Conservation (phyloP, 192 early-diverging fungal species). For the Coemansia sp. region DNA sequence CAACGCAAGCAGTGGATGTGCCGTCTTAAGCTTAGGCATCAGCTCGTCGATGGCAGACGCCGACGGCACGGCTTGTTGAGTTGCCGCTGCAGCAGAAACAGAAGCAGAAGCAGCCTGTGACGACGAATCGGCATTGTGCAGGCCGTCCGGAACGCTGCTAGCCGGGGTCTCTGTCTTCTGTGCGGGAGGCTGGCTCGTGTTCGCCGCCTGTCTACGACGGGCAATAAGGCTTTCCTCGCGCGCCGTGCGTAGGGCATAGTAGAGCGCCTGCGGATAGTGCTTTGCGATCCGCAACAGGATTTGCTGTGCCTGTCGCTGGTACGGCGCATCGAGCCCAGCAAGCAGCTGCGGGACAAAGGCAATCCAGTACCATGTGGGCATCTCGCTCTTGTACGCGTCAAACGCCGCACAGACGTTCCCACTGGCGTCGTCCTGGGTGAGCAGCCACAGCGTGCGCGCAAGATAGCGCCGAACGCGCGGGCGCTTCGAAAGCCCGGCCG, state of each 20-base stretch:
- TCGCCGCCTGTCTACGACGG: slow-evolving; percentile 49
- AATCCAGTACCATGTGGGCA: slow-evolving; percentile 97
- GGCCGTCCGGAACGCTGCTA: not conserved
- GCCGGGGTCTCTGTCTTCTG: slow-evolving; percentile 14
- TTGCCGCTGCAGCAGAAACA: not conserved
- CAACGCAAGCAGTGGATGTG: slow-evolving; percentile 86
- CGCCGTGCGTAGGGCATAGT: slow-evolving; percentile 90
- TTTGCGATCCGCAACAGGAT: slow-evolving; percentile 95
- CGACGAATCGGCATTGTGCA: slow-evolving; percentile 8
- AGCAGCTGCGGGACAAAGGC: slow-evolving; percentile 97
- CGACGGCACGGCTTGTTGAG: slow-evolving; percentile 5
- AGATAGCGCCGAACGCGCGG: slow-evolving; percentile 86
- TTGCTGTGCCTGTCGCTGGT: slow-evolving; percentile 66
- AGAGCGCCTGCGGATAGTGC: slow-evolving; percentile 79
- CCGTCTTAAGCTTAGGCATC: slow-evolving; percentile 91
- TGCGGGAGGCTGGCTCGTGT: not conserved
- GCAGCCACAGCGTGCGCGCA: slow-evolving; percentile 90
- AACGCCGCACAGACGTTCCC: slow-evolving; percentile 76
- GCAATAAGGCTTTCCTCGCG: slow-evolving; percentile 80
- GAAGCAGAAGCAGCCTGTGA: slow-evolving; percentile 11
- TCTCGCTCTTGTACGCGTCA: slow-evolving; percentile 87
- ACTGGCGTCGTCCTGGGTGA: slow-evolving; percentile 80
- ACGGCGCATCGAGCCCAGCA: slow-evolving; percentile 72
- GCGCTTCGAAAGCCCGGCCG: slow-evolving; percentile 84
- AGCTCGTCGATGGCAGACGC: slow-evolving; percentile 81